Evolutionary conservation across 352 stramenopile genomes (phyloP).

Genomic region (Phytophthora colocasiae): DNA sequence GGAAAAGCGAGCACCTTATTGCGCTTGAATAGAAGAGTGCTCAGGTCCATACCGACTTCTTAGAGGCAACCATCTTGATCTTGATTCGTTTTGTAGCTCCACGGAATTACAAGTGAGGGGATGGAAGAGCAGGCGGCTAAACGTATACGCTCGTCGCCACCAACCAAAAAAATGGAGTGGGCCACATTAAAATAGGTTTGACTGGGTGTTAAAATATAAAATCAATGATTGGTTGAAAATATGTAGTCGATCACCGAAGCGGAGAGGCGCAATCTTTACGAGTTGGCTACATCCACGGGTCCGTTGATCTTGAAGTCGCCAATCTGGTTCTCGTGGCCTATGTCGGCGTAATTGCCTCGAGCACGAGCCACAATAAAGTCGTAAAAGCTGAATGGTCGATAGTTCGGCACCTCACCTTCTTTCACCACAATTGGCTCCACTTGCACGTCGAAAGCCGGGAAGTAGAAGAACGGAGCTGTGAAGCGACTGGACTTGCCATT

Average conservation of each 20-base stretch:
- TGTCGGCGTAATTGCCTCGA: slow-evolving; percentile 91
- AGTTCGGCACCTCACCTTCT: slow-evolving; percentile 50
- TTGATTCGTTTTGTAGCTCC: slow-evolving; percentile 82
- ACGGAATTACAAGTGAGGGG: slow-evolving; percentile 49
- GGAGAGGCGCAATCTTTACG: not conserved
- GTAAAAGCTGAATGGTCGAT: slow-evolving; percentile 87
- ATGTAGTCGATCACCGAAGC: not conserved
- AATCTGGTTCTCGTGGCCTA: slow-evolving; percentile 81
- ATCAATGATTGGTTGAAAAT: slow-evolving; percentile 4
- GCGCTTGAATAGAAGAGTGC: slow-evolving; percentile 15
- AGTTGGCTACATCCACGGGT: slow-evolving; percentile 19
- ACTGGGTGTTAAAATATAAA: not conserved
- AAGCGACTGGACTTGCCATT: slow-evolving; percentile 46
- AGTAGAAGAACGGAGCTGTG: slow-evolving; percentile 75
- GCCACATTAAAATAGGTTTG: slow-evolving; percentile 2
- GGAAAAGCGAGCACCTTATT: slow-evolving; percentile 27
- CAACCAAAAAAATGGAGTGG: not conserved
- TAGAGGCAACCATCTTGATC: slow-evolving; percentile 89
- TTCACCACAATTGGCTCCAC: slow-evolving; percentile 73
- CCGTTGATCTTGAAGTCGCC: slow-evolving; percentile 28
- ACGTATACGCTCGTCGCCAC: not conserved
- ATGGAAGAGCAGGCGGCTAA: not conserved
- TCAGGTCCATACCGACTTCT: slow-evolving; percentile 89
- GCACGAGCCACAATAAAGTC: slow-evolving; percentile 91
- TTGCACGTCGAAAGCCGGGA: slow-evolving; percentile 66